phyloP scores from a whole-genome alignment of 768 basidiomycete species.

The Suillus brevipes region DNA sequence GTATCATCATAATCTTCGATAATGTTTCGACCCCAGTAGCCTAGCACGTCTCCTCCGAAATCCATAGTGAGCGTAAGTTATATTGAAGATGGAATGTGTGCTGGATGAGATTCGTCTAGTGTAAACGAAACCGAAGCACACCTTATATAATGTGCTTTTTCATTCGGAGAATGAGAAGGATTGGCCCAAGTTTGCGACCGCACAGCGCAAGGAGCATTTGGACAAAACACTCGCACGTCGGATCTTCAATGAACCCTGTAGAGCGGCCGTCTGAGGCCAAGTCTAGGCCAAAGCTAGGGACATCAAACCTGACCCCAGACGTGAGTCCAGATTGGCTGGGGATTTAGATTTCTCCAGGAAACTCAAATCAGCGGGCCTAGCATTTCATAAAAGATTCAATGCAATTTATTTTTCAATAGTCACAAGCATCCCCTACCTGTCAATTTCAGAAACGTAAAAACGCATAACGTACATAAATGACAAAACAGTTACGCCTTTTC shows the following conservation, averaged over 20 bases:
- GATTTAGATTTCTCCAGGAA: neutral
- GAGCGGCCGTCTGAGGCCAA: neutral
- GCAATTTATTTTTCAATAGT: neutral
- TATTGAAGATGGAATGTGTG: neutral
- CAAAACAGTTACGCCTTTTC: neutral
- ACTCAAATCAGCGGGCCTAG: neutral
- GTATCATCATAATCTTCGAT: constrained; percentile 15
- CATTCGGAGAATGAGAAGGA: neutral
- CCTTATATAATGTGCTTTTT: neutral
- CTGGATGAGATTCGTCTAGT: too few relatives aligned
- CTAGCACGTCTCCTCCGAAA: constrained; percentile 22
- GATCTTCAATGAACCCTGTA: neutral
- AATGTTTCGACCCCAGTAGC: constrained; percentile 16
- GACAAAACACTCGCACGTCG: neutral
- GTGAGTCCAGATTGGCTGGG: neutral
- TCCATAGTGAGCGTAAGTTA: constrained; percentile 2
- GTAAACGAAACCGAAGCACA: neutral
- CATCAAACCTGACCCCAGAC: neutral
- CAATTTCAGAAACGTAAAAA: neutral
- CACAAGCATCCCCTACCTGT: neutral
- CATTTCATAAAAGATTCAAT: neutral
- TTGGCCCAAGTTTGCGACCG: neutral
- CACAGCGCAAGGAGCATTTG: neutral
- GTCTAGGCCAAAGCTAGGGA: neutral
- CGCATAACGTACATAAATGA: neutral